phyloP scores from a whole-genome alignment of 345 rosid species.

The Lepidium aucheri region DNA sequence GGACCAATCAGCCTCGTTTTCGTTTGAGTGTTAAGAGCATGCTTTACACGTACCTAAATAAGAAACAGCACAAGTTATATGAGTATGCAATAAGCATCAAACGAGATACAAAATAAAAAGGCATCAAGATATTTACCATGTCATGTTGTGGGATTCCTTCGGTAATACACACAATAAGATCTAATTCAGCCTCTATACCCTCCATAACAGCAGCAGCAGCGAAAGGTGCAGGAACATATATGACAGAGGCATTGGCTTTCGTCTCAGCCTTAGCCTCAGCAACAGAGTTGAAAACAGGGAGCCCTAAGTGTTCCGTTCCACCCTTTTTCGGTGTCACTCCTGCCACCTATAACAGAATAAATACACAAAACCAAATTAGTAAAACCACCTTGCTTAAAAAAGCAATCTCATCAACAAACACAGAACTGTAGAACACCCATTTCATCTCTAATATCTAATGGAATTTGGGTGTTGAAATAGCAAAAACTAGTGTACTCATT shows the following conservation, averaged over 20 bases:
- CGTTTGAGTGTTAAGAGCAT: conserved; percentile 79
- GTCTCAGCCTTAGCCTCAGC: conserved; percentile 98
- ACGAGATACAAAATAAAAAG: background rate
- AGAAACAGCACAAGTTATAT: background rate
- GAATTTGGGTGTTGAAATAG: background rate
- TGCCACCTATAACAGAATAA: conserved; percentile 51
- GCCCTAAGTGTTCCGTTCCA: conserved; percentile 98
- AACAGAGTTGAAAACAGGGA: conserved; percentile 90
- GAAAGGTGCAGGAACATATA: conserved; percentile 94
- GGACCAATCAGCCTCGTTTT: conserved; percentile 94
- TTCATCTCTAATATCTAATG: background rate
- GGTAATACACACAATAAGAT: conserved; percentile 84
- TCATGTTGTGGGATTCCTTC: conserved; percentile 98
- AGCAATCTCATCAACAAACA: background rate
- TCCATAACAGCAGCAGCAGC: conserved; percentile 98
- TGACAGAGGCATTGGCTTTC: conserved; percentile 88
- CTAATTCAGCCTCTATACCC: conserved; percentile 83
- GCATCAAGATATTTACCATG: conserved; percentile 45
- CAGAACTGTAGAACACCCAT: background rate
- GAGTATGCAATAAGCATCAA: background rate
- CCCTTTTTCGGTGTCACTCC: conserved; percentile 99
- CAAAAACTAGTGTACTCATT: background rate
- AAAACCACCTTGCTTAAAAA: background rate
- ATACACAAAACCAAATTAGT: background rate
- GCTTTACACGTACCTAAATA: conserved; percentile 79